phyloP scores from a whole-genome alignment of 306 rosid genomes.

The Morella rubra region DNA sequence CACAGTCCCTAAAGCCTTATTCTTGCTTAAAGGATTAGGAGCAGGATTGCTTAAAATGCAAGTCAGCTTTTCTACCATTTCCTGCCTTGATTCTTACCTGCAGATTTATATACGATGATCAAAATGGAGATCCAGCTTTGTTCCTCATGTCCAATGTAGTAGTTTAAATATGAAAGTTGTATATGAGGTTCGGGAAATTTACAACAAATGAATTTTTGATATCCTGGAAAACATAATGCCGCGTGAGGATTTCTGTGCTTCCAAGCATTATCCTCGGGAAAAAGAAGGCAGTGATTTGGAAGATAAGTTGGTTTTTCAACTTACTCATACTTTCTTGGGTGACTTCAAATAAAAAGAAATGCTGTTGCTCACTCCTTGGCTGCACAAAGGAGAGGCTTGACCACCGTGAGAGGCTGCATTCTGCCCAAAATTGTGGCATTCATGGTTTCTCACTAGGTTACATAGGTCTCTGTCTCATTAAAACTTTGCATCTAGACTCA shows the following conservation, averaged over 20 bases:
- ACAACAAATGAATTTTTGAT: not conserved
- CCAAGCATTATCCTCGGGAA: not conserved
- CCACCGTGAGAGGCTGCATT: not conserved
- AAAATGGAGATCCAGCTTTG: not conserved
- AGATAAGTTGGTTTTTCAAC: not conserved
- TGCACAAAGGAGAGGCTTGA: not conserved
- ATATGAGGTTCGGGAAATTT: not conserved
- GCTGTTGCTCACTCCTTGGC: not conserved
- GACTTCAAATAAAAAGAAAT: not conserved
- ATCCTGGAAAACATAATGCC: not conserved
- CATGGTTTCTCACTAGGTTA: not conserved
- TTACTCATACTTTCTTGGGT: not conserved
- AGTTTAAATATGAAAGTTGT: not conserved
- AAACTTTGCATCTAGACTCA: not conserved
- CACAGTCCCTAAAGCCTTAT: not conserved
- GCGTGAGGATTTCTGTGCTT: not conserved
- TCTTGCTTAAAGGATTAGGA: not conserved
- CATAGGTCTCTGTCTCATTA: not conserved
- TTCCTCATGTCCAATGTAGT: not conserved
- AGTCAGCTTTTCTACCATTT: not conserved
- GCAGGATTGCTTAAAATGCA: not conserved
- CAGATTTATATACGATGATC: not conserved
- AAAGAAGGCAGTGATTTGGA: not conserved
- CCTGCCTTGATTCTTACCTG: not conserved
- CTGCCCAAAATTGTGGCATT: not conserved